Conservation (phyloP, 2,329 filamentous ascomycete genomes). For the Arthrinium puccinioides region DNA sequence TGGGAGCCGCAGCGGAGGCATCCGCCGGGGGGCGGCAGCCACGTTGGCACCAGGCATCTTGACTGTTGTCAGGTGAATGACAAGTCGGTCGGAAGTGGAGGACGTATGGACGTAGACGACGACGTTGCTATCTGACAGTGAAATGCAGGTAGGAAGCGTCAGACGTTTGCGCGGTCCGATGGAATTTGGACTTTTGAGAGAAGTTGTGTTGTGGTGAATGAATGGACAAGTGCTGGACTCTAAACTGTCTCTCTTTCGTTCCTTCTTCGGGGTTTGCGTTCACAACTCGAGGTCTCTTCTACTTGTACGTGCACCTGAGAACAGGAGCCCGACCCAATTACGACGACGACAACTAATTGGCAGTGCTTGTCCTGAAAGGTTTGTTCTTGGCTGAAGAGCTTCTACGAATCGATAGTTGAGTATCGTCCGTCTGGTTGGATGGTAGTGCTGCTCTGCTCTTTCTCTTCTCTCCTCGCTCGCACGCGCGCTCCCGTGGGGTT, state of each 20-base stretch:
- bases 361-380: conserved; percentile 5
- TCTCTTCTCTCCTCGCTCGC: conserved; percentile 40
- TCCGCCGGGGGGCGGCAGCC: conserved; percentile 53
- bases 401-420: conserved; percentile 52
- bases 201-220: background rate
- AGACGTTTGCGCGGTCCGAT: no score
- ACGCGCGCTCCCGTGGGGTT: conserved; percentile 58
- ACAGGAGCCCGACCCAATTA: conserved; percentile 1
- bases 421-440: conserved; percentile 36
- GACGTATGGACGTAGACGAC: background rate
- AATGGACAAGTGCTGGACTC: no score
- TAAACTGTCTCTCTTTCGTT: conserved; percentile 1
- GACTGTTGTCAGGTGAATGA: background rate
- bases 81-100: background rate
- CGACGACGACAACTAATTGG: conserved; percentile 8
- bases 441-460: conserved; percentile 23
- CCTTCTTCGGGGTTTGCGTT: no score
- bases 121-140: no score
- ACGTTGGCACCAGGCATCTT: conserved; percentile 60
- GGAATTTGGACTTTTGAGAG: no score
- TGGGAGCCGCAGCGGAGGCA: conserved; percentile 61
- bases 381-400: conserved; percentile 14
- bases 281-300: no score
- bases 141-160: no score
- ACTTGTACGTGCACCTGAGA: conserved; percentile 1